phyloP scores from a whole-genome alignment of 1,284 basidiomycete species.

The Cystobasidiaceae sp. region DNA sequence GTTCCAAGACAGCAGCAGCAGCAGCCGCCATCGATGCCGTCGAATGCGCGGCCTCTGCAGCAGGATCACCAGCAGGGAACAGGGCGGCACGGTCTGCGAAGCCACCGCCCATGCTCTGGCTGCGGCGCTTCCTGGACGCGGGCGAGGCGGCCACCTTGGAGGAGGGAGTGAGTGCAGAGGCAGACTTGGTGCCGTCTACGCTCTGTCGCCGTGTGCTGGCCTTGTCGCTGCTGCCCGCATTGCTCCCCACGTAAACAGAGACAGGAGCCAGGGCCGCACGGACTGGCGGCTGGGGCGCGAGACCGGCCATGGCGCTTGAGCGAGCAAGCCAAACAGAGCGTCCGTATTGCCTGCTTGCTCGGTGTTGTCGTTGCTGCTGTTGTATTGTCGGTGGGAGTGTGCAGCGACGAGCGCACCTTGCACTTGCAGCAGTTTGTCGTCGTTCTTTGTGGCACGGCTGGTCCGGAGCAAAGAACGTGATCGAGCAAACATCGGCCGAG shows the following conservation, averaged over 20 bases:
- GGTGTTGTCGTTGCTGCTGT: no score
- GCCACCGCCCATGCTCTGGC: slow-evolving; percentile 23
- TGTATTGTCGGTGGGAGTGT: no score
- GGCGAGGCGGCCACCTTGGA: no score
- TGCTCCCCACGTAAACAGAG: slow-evolving; percentile 8
- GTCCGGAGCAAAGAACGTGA: background rate
- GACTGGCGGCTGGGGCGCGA: no score
- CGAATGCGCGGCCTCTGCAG: background rate
- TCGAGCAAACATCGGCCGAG: no score
- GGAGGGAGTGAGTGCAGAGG: background rate
- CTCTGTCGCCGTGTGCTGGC: slow-evolving; percentile 6
- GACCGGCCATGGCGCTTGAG: no score
- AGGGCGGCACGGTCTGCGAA: background rate
- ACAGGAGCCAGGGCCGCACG: slow-evolving; percentile 13
- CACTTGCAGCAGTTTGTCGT: no score
- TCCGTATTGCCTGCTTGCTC: no score
- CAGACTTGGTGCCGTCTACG: background rate
- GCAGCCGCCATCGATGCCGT: slow-evolving; percentile 1
- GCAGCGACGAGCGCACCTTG: no score
- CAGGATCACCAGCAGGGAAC: background rate
- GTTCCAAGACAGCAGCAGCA: slow-evolving; percentile 1
- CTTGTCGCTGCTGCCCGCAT: background rate
- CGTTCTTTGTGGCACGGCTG: no score
- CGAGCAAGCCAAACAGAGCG: no score
- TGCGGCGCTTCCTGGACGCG: slow-evolving; percentile 17